Evolutionary conservation across 2,329 filamentous ascomycete species (phyloP).

Genomic region (Gremmenia infestans): DNA sequence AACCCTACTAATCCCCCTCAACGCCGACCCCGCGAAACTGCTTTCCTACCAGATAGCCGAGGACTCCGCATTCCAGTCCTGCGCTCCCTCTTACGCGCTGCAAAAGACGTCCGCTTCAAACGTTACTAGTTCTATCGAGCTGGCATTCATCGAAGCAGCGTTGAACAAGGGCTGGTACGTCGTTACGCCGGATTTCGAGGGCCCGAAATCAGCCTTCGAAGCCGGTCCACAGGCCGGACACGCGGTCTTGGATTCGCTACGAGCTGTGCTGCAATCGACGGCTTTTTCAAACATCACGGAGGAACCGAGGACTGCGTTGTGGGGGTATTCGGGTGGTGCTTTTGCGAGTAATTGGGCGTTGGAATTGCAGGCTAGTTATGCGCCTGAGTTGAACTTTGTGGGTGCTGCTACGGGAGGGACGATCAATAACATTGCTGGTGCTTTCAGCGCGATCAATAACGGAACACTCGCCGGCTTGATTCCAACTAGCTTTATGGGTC

Average conservation of each 20-base stretch:
- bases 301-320: slow-evolving; percentile 30
- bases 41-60: slow-evolving; percentile 40
- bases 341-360: slow-evolving; percentile 48
- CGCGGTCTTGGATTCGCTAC: slow-evolving; percentile 19
- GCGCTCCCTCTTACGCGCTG: slow-evolving; percentile 36
- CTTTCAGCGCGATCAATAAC: slow-evolving; percentile 34
- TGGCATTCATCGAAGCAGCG: slow-evolving; percentile 22
- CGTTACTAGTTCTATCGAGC: slow-evolving; percentile 27
- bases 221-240: slow-evolving; percentile 14
- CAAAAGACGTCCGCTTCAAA: slow-evolving; percentile 26
- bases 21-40: slow-evolving; percentile 16
- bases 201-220: slow-evolving; percentile 9
- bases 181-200: slow-evolving; percentile 21
- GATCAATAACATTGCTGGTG: slow-evolving; percentile 37
- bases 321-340: slow-evolving; percentile 53
- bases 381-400: slow-evolving; percentile 45
- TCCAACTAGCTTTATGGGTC: slow-evolving; percentile 9
- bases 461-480: slow-evolving; percentile 28
- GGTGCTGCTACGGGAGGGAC: slow-evolving; percentile 47
- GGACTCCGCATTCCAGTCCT: slow-evolving; percentile 36
- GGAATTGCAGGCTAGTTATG: slow-evolving; percentile 47
- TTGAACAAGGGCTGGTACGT: slow-evolving; percentile 13
- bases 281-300: background rate
- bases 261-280: slow-evolving; percentile 12
- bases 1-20: slow-evolving; percentile 35